Conservation (phyloP, 441 rosid genomes). For the California macrophylla region DNA sequence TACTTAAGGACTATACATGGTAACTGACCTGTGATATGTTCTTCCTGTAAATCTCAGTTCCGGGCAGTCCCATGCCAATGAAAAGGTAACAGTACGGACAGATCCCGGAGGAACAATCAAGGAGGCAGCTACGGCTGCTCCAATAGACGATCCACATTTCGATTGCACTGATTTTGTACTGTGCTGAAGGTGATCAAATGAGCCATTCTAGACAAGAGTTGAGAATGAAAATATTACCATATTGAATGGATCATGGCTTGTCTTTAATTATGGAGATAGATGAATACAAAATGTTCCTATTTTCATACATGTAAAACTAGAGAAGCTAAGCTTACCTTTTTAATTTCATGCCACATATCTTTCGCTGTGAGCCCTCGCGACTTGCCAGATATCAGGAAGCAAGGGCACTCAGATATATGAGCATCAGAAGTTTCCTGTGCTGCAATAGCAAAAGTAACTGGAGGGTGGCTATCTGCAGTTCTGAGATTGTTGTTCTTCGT, state of each 20-base stretch:
- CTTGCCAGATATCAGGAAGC: neutral
- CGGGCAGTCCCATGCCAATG: slow-evolving; percentile 4
- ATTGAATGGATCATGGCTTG: no score
- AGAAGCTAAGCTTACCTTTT: neutral
- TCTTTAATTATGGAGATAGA: no score
- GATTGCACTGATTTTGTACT: neutral
- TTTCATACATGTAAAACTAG: neutral
- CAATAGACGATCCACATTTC: neutral
- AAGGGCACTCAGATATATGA: neutral
- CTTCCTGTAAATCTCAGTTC: slow-evolving; percentile 1
- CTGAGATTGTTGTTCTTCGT: neutral
- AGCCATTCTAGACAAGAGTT: neutral
- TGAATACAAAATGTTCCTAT: neutral
- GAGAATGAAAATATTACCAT: neutral
- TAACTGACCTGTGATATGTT: neutral
- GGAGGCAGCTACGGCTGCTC: neutral
- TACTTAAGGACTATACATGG: neutral
- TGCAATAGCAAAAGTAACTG: neutral
- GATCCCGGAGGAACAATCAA: neutral
- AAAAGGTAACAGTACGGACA: neutral
- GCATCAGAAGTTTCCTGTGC: neutral
- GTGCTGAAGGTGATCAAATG: neutral
- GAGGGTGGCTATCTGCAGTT: neutral
- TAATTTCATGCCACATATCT: slow-evolving; percentile 2
- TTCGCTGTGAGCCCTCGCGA: neutral